Conservation (phyloP, 2,329 filamentous ascomycete species). For the Plenodomus tracheiphilus region DNA sequence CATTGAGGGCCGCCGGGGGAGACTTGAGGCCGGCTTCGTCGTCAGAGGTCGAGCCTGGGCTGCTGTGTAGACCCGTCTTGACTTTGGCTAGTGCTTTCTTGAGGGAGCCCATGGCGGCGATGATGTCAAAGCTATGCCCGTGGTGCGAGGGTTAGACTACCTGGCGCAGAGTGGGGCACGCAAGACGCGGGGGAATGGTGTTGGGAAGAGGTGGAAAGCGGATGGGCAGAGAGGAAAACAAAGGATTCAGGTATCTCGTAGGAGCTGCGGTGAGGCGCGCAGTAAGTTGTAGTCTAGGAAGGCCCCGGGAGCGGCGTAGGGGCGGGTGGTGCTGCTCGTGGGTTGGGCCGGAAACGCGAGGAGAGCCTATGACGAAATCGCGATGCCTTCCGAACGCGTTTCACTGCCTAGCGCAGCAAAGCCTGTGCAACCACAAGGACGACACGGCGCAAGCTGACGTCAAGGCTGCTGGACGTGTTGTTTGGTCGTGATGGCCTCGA, state of each 20-base stretch:
- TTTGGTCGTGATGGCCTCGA: too few species aligned
- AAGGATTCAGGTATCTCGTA: neutral
- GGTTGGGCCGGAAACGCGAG: neutral
- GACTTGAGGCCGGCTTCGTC: slow-evolving; percentile 39
- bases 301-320: neutral
- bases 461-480: neutral
- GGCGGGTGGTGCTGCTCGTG: neutral
- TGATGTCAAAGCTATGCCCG: slow-evolving; percentile 26
- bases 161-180: slow-evolving; percentile 32
- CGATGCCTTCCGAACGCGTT: neutral
- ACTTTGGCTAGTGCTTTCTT: slow-evolving; percentile 53
- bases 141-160: slow-evolving; percentile 31
- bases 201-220: neutral
- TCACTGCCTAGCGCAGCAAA: neutral
- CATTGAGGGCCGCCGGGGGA: slow-evolving; percentile 33
- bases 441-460: neutral
- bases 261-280: neutral
- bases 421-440: neutral
- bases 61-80: slow-evolving; percentile 42
- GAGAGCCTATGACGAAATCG: neutral
- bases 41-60: slow-evolving; percentile 33
- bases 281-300: neutral
- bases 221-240: neutral
- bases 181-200: slow-evolving; percentile 14
- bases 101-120: slow-evolving; percentile 41